Evolutionary conservation across 148 eudicot species (phyloP).

Genomic region (Arctostaphylos glauca): DNA sequence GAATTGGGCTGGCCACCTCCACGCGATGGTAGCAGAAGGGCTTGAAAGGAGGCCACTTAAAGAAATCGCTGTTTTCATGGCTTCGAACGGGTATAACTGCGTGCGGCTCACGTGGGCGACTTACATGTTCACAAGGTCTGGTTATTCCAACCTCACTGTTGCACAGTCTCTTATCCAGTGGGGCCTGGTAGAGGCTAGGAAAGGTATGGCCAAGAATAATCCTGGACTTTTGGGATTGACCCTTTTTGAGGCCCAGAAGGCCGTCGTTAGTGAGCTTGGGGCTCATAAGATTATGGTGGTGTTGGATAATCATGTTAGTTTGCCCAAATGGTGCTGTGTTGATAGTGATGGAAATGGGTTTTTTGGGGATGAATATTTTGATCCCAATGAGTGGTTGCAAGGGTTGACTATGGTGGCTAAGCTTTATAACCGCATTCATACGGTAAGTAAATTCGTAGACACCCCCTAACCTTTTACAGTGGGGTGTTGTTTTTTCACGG

Average conservation of each 20-base stretch:
- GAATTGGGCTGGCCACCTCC: slow-evolving; percentile 37
- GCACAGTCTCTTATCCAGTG: slow-evolving; percentile 18
- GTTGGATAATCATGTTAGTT: slow-evolving; percentile 52
- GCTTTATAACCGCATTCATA: slow-evolving; percentile 23
- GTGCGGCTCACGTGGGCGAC: slow-evolving; percentile 51
- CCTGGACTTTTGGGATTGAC: slow-evolving; percentile 25
- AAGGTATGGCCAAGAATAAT: slow-evolving; percentile 24
- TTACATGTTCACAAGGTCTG: slow-evolving; percentile 36
- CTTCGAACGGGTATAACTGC: slow-evolving; percentile 39
- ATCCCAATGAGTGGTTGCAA: slow-evolving; percentile 41
- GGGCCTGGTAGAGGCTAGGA: slow-evolving; percentile 19
- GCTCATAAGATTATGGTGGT: slow-evolving; percentile 33
- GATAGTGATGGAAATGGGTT: slow-evolving; percentile 48
- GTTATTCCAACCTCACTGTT: slow-evolving; percentile 23
- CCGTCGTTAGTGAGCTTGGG: slow-evolving; percentile 36
- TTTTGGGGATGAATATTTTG: slow-evolving; percentile 42
- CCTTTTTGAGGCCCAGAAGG: slow-evolving; percentile 32
- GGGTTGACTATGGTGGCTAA: slow-evolving; percentile 33
- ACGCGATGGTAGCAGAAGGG: slow-evolving; percentile 44
- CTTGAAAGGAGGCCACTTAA: slow-evolving; percentile 34
- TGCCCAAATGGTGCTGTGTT: slow-evolving; percentile 49
- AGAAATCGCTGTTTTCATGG: slow-evolving; percentile 18
- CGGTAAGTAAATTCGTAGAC: slow-evolving; percentile 18
- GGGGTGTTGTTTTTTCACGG: no score
- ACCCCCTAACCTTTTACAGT: not conserved